phyloP scores from a whole-genome alignment of 441 rosid species.

The Erysimum cheiri region DNA sequence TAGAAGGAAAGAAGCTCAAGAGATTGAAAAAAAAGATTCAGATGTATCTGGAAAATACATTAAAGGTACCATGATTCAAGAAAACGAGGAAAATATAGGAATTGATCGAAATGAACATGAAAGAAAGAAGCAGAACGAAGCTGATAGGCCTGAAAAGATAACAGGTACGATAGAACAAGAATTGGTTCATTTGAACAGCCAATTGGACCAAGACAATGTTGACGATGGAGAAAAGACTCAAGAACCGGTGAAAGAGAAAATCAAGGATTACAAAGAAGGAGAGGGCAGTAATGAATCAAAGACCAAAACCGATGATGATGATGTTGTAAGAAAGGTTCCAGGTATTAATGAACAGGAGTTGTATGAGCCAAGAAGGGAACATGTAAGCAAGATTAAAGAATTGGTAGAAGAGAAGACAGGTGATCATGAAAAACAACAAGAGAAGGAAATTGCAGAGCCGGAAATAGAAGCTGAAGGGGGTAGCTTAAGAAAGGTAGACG shows the following conservation, averaged over 20 bases:
- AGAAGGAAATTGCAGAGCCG: neutral
- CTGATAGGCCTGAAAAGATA: constrained; percentile 17
- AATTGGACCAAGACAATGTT: neutral
- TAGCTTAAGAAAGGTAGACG: neutral
- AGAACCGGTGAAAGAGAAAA: constrained; percentile 21
- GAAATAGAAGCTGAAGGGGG: constrained; percentile 19
- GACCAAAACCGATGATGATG: constrained; percentile 18
- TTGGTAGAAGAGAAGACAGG: constrained; percentile 14
- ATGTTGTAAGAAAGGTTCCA: constrained; percentile 28
- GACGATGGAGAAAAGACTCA: constrained; percentile 14
- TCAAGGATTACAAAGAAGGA: constrained; percentile 3
- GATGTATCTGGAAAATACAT: constrained; percentile 3
- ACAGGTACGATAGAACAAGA: constrained; percentile 21
- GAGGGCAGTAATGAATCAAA: neutral
- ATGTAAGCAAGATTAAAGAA: constrained; percentile 2
- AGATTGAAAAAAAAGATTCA: neutral
- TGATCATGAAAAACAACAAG: neutral
- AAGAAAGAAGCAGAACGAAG: constrained; percentile 4
- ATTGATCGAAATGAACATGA: neutral
- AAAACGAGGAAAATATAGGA: constrained; percentile 37
- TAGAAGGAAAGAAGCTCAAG: neutral
- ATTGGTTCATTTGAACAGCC: neutral
- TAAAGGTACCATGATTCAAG: constrained; percentile 37
- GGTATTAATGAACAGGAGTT: constrained; percentile 16
- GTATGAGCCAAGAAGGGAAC: constrained; percentile 17